phyloP scores from a whole-genome alignment of 805 yeast species.

The Wickerhamomyces silvicola region DNA sequence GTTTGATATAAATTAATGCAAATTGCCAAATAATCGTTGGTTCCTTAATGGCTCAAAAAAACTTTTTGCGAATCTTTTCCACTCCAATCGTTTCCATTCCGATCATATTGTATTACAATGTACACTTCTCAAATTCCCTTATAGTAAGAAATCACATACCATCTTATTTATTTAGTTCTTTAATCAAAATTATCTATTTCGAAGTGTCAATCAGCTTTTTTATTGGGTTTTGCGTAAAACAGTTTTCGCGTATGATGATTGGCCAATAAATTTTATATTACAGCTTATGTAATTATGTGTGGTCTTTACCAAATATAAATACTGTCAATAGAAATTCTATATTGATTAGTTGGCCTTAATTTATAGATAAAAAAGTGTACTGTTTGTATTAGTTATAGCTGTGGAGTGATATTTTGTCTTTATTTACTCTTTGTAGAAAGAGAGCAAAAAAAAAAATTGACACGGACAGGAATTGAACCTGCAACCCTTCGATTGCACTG shows the following conservation, averaged over 20 bases:
- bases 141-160: not conserved
- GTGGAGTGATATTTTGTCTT: no score
- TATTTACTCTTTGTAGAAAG: no score
- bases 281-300: no score
- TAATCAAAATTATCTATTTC: not conserved
- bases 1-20: no score
- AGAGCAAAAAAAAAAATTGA: slow-evolving; percentile 37
- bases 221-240: slow-evolving; percentile 8
- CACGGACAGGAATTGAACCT: slow-evolving; percentile 86
- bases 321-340: no score
- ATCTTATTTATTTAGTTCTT: not conserved
- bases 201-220: slow-evolving; percentile 5
- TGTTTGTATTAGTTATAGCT: not conserved
- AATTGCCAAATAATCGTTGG: no score
- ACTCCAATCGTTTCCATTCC: no score
- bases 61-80: no score
- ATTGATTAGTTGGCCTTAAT: no score
- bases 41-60: no score
- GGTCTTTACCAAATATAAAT: not conserved
- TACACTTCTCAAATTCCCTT: no score
- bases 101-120: no score
- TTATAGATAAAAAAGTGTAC: not conserved
- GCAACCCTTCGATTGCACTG: slow-evolving; percentile 70
- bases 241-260: slow-evolving; percentile 1
- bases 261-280: slow-evolving; percentile 1